phyloP scores from a whole-genome alignment of 495 filamentous ascomycete genomes.

The Lasiosphaeriaceae sp. region DNA sequence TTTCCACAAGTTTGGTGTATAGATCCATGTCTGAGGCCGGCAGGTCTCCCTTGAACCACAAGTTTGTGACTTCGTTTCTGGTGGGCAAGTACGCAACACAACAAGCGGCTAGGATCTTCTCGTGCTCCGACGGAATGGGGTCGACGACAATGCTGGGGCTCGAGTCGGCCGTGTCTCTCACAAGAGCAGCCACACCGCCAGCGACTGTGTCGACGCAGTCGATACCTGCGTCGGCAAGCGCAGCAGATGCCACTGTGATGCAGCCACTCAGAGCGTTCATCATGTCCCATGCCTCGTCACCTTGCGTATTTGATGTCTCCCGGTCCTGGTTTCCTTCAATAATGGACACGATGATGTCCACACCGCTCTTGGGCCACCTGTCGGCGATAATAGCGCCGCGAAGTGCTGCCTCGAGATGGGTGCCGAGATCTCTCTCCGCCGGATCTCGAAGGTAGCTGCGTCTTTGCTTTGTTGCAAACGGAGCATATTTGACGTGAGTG shows the following conservation, averaged over 20 bases:
- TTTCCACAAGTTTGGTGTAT: slow-evolving; percentile 40
- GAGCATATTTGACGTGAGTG: slow-evolving; percentile 91
- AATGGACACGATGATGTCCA: slow-evolving; percentile 87
- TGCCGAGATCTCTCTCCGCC: slow-evolving; percentile 81
- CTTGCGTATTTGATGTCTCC: slow-evolving; percentile 40
- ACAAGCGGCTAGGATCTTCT: slow-evolving; percentile 72
- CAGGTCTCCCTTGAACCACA: slow-evolving; percentile 82
- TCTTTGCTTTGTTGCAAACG: slow-evolving; percentile 78
- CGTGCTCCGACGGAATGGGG: slow-evolving; percentile 76
- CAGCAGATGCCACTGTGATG: slow-evolving; percentile 92
- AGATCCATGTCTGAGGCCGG: slow-evolving; percentile 35
- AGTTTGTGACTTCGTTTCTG: slow-evolving; percentile 85
- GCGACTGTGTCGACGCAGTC: slow-evolving; percentile 90
- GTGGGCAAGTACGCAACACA: slow-evolving; percentile 86
- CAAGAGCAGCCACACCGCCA: slow-evolving; percentile 84
- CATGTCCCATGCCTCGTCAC: slow-evolving; percentile 62
- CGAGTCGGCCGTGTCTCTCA: slow-evolving; percentile 37
- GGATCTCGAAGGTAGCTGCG: slow-evolving; percentile 84
- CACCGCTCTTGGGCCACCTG: slow-evolving; percentile 92
- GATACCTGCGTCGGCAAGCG: slow-evolving; percentile 90
- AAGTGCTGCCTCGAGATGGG: slow-evolving; percentile 87
- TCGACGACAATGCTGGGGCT: slow-evolving; percentile 66
- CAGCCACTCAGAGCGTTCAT: slow-evolving; percentile 91
- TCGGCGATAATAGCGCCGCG: slow-evolving; percentile 85
- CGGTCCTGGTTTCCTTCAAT: slow-evolving; percentile 75